Evolutionary conservation across 169 alveolate genomes (phyloP).

Genomic region (Plasmodium vivax): DNA sequence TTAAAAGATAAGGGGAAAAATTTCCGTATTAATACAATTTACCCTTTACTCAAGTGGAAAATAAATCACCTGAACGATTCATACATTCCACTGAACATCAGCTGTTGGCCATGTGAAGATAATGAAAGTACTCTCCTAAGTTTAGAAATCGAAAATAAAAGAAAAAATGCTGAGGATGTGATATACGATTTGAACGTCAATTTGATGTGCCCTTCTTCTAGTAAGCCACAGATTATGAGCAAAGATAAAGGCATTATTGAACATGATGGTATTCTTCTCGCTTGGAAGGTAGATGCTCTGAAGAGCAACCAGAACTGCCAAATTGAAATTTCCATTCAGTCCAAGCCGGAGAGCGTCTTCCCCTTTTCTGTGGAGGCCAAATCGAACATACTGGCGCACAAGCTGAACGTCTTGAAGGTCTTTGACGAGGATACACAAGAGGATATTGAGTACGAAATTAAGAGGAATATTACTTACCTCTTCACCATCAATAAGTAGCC

Average conservation of each 20-base stretch:
- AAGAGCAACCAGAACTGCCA: slow-evolving; percentile 60
- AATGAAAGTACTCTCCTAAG: slow-evolving; percentile 69
- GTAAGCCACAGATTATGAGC: slow-evolving; percentile 67
- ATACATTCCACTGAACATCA: slow-evolving; percentile 64
- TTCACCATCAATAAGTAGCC: slow-evolving; percentile 58
- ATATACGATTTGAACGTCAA: slow-evolving; percentile 70
- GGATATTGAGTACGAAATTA: slow-evolving; percentile 60
- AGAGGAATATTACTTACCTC: slow-evolving; percentile 58
- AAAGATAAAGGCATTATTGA: slow-evolving; percentile 69
- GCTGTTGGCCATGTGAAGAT: slow-evolving; percentile 77
- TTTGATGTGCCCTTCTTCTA: slow-evolving; percentile 74
- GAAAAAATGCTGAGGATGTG: slow-evolving; percentile 11
- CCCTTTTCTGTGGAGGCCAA: slow-evolving; percentile 75
- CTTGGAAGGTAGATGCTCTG: slow-evolving; percentile 53
- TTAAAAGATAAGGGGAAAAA: slow-evolving; percentile 57
- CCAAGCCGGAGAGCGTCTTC: slow-evolving; percentile 61
- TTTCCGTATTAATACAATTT: slow-evolving; percentile 50
- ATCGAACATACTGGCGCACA: slow-evolving; percentile 56
- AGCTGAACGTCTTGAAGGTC: slow-evolving; percentile 56
- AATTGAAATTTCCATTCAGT: slow-evolving; percentile 72
- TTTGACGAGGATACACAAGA: slow-evolving; percentile 66
- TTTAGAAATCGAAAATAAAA: slow-evolving; percentile 75
- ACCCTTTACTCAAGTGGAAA: slow-evolving; percentile 75
- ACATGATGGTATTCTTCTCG: slow-evolving; percentile 66
- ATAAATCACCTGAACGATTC: slow-evolving; percentile 61